phyloP scores from a whole-genome alignment of 805 yeast genomes.

The Yarrowia sp. region DNA sequence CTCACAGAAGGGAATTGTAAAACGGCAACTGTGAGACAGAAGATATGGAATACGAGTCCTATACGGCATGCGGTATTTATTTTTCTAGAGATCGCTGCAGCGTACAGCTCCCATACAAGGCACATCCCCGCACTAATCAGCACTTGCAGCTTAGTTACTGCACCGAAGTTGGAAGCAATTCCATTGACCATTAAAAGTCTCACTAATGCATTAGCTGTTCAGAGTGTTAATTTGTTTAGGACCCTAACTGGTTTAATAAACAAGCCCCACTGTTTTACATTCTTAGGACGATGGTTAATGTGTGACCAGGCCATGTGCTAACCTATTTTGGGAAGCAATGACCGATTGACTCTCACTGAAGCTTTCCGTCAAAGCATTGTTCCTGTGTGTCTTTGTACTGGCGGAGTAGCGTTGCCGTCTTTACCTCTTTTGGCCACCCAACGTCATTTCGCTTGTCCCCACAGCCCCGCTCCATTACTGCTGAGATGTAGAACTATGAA shows the following conservation, averaged over 20 bases:
- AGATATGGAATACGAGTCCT: background rate
- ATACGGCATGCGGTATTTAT: background rate
- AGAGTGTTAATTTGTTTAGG: too few relatives aligned
- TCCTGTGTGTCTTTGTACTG: background rate
- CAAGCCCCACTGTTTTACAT: too few relatives aligned
- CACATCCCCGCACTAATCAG: background rate
- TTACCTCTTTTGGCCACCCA: background rate
- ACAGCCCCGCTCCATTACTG: constrained; percentile 13
- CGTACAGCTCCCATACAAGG: background rate
- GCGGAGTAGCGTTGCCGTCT: background rate
- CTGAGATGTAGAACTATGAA: background rate
- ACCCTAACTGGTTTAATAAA: too few relatives aligned
- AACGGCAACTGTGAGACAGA: constrained; percentile 9
- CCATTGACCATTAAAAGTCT: too few relatives aligned
- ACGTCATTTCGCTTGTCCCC: constrained; percentile 2
- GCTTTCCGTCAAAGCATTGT: background rate
- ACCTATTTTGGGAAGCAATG: background rate
- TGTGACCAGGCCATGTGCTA: background rate
- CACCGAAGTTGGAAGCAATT: too few relatives aligned
- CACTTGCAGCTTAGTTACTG: background rate
- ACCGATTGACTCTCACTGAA: background rate
- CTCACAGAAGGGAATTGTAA: constrained; percentile 8
- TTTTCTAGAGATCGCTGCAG: background rate
- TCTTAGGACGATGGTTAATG: too few relatives aligned
- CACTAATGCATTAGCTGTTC: background rate